These are phyloP conservation scores for Hamamelis virginiana DNA, from an alignment of 164 flowering plant genomes.

Conservation along the genomic window DNA sequence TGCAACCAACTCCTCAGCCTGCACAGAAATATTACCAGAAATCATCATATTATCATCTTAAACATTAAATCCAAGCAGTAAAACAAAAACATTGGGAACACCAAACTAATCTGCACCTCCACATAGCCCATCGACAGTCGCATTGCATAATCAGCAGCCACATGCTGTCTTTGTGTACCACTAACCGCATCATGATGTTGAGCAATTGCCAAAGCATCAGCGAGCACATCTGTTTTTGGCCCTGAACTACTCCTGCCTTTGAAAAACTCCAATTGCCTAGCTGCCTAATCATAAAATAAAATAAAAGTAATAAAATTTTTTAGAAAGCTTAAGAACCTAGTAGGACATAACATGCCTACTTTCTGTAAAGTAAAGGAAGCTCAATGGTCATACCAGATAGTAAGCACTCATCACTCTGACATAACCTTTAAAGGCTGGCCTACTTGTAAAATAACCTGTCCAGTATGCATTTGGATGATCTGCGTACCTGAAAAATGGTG, in stretches of 20 bases:
- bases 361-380: background rate
- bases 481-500: constrained; percentile 63
- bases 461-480: constrained; percentile 86
- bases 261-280: constrained; percentile 82
- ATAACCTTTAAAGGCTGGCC: constrained; percentile 82
- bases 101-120: constrained; percentile 47
- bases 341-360: background rate
- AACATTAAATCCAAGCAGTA: background rate
- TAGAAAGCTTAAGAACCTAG: background rate
- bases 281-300: constrained; percentile 65
- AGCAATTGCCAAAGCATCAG: constrained; percentile 88
- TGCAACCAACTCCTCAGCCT: constrained; percentile 79
- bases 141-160: constrained; percentile 86
- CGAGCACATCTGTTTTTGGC: constrained; percentile 64
- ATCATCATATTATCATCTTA: background rate
- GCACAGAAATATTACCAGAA: constrained; percentile 15
- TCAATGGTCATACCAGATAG: constrained; percentile 60
- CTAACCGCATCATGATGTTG: constrained; percentile 99
- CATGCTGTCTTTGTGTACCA: constrained; percentile 91
- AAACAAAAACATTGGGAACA: background rate
- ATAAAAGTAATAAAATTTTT: constrained; percentile 5
- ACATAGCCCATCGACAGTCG: constrained; percentile 70
- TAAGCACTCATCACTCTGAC: constrained; percentile 82
- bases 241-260: constrained; percentile 58
- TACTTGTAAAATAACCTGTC: constrained; percentile 94